Conservation (phyloP, 139 green algal species). For the Penium margaritaceum region DNA sequence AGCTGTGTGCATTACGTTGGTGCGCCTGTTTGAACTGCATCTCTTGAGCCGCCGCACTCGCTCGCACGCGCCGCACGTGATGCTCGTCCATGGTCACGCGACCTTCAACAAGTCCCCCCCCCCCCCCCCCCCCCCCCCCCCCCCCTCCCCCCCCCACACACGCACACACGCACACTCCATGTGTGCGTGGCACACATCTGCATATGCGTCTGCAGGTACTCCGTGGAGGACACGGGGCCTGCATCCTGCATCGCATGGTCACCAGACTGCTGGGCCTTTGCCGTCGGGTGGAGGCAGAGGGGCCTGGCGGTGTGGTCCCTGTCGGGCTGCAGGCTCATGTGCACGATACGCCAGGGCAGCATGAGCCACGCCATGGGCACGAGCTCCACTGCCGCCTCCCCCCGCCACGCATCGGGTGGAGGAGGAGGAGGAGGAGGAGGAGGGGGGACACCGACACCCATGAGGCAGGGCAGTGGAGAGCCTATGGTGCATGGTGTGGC, state of each 20-base stretch:
- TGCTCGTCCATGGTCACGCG: background rate
- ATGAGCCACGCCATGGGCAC: constrained; percentile 21
- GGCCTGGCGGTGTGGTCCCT: constrained; percentile 46
- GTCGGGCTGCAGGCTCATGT: constrained; percentile 48
- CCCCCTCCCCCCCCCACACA: background rate
- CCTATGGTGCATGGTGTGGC: constrained; percentile 35
- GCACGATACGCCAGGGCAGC: constrained; percentile 44
- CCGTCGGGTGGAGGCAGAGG: constrained; percentile 35
- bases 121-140: background rate
- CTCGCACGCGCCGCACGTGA: no score
- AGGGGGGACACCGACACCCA: background rate
- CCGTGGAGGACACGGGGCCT: constrained; percentile 42
- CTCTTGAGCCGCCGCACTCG: no score
- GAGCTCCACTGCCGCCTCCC: background rate
- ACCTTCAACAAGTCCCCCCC: no score
- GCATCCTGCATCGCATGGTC: constrained; percentile 41
- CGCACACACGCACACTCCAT: no score
- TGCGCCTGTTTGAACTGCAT: no score
- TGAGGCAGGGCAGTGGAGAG: constrained; percentile 10
- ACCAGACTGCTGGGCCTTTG: constrained; percentile 41
- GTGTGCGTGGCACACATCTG: no score
- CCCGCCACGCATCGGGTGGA: background rate
- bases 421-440: background rate
- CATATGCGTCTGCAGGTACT: constrained; percentile 23
- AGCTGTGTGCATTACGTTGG: no score